These are phyloP conservation scores for Apiospora sp. DNA, from an alignment of 2,329 filamentous ascomycete genomes.

Conservation along the genomic window DNA sequence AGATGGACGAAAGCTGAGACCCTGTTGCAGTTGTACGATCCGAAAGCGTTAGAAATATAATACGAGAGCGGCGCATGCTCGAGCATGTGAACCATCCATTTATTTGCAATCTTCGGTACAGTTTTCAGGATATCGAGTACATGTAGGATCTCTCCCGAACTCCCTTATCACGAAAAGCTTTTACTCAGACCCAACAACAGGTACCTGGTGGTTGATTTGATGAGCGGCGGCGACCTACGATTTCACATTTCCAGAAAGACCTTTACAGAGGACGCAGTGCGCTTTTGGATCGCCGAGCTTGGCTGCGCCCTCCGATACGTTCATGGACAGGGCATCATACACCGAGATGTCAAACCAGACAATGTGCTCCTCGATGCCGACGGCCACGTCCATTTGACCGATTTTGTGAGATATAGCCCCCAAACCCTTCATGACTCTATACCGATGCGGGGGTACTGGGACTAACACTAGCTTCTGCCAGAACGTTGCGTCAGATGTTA, in stretches of 20 bases:
- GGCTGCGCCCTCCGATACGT: conserved; percentile 91
- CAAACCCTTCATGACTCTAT: not conserved
- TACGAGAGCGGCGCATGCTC: conserved; percentile 96
- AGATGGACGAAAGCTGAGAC: not conserved
- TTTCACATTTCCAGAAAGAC: conserved; percentile 98
- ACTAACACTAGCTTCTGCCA: conserved; percentile 54
- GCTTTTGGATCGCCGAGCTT: conserved; percentile 96
- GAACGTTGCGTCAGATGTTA: conserved; percentile 96
- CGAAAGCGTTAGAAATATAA: conserved; percentile 97
- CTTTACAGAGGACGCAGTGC: conserved; percentile 95
- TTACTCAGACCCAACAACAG: conserved; percentile 61
- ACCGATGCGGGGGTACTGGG: conserved; percentile 27
- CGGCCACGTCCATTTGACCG: conserved; percentile 94
- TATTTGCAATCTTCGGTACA: conserved; percentile 97
- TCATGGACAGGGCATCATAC: conserved; percentile 86
- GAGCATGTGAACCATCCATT: conserved; percentile 98
- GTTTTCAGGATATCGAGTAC: conserved; percentile 99
- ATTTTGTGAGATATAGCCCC: conserved; percentile 75
- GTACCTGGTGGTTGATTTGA: conserved; percentile 97
- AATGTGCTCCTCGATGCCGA: conserved; percentile 89
- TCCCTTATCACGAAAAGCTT: not conserved
- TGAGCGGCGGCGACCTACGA: conserved; percentile 95
- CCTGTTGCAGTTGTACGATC: conserved; percentile 81
- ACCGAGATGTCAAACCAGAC: conserved; percentile 91
- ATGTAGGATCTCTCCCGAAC: conserved; percentile 67